These are phyloP conservation scores for Zygosaccharomyces sapae DNA, from an alignment of 1,139 yeast species.

Conservation along the genomic window DNA sequence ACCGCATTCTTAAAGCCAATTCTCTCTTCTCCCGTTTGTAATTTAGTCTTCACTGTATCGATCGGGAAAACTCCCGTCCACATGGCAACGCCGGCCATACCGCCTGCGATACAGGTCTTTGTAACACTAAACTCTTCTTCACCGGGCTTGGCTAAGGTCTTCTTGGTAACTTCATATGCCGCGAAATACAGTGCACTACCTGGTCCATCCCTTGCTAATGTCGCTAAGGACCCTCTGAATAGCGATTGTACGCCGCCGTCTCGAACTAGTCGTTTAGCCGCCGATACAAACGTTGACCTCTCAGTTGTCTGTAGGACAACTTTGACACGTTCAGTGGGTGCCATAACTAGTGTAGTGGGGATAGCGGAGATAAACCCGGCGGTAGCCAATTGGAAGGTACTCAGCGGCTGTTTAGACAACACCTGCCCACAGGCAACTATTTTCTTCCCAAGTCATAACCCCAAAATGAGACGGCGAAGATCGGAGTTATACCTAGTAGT, in stretches of 20 bases:
- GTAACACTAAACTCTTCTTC: slow-evolving; percentile 58
- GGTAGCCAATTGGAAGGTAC: slow-evolving; percentile 69
- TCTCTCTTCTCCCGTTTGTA: slow-evolving; percentile 65
- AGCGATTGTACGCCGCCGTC: slow-evolving; percentile 83
- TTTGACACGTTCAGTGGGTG: slow-evolving; percentile 94
- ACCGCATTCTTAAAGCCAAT: slow-evolving; percentile 66
- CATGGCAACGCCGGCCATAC: slow-evolving; percentile 93
- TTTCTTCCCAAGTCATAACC: slow-evolving; percentile 88
- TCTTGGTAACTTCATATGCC: slow-evolving; percentile 80
- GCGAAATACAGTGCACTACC: slow-evolving; percentile 98
- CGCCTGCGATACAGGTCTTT: slow-evolving; percentile 87
- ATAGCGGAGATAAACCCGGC: slow-evolving; percentile 97
- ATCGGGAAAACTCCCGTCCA: slow-evolving; percentile 96
- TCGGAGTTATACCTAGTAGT: slow-evolving; percentile 90
- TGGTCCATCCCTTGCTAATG: slow-evolving; percentile 95
- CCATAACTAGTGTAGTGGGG: slow-evolving; percentile 92
- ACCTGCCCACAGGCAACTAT: slow-evolving; percentile 45
- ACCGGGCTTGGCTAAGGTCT: slow-evolving; percentile 44
- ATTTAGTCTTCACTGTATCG: slow-evolving; percentile 88
- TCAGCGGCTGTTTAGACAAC: slow-evolving; percentile 42
- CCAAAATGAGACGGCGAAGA: slow-evolving; percentile 98
- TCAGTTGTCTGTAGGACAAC: slow-evolving; percentile 82
- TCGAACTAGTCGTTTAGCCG: slow-evolving; percentile 62
- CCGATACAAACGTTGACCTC: slow-evolving; percentile 41
- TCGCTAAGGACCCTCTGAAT: slow-evolving; percentile 87